These are phyloP conservation scores for Purpureocillium takamizusanense DNA, from an alignment of 2,329 filamentous ascomycete genomes.

Conservation along the genomic window DNA sequence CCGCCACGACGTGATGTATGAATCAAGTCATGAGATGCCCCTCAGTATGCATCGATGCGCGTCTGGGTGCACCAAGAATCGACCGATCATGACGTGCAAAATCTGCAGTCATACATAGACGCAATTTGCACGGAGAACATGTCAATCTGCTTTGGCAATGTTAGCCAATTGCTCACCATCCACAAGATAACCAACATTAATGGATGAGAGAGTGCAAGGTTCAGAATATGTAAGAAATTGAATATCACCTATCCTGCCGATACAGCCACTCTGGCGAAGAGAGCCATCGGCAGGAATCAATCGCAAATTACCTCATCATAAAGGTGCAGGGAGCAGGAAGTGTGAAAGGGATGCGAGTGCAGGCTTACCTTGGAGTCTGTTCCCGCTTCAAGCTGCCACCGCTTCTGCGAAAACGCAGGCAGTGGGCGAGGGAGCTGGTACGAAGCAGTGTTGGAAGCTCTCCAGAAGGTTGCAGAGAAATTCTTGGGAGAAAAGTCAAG, in stretches of 20 bases:
- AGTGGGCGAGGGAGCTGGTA: no score
- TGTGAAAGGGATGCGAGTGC: constrained; percentile 4
- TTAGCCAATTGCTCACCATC: constrained; percentile 1
- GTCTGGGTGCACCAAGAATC: no score
- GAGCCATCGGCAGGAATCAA: constrained; percentile 80
- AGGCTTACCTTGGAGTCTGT: constrained; percentile 18
- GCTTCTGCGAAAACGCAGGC: no score
- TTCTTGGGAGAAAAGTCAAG: constrained; percentile 1
- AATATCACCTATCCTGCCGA: constrained; percentile 75
- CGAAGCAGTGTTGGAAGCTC: background rate
- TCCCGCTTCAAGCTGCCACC: background rate
- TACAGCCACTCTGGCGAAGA: constrained; percentile 86
- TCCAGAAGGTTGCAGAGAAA: background rate
- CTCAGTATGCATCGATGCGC: no score
- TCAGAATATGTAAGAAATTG: constrained; percentile 99
- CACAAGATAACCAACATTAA: background rate
- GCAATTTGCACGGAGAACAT: no score
- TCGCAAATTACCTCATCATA: constrained; percentile 99
- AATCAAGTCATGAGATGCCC: no score
- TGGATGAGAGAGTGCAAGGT: constrained; percentile 10
- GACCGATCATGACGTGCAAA: no score
- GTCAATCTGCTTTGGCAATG: background rate
- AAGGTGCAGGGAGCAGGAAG: constrained; percentile 10
- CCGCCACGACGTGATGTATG: no score
- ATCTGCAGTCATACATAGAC: no score